Percentiles rank a stretch among this genome's conserved stretches.
Evolutionary conservation across 805 yeast species (phyloP).

Genomic region (Nakazawaea laoshanensis): DNA sequence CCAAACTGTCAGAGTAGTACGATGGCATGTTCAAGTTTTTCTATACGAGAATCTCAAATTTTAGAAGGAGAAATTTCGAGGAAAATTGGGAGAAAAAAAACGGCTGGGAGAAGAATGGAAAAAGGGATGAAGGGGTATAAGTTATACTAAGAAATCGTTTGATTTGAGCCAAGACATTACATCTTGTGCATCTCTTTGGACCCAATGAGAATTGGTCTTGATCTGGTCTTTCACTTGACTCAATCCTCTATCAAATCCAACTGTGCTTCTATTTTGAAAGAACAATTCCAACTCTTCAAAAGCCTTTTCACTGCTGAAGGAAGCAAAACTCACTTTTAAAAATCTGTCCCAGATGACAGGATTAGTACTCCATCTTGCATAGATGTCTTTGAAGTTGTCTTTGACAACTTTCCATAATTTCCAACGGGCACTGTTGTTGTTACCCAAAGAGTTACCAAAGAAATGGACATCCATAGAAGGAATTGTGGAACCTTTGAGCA

Average conservation of each 20-base stretch:
- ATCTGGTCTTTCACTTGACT: constrained; percentile 50
- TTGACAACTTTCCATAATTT: constrained; percentile 42
- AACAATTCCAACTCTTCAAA: constrained; percentile 29
- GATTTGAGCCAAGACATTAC: constrained; percentile 36
- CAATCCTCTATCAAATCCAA: constrained; percentile 51
- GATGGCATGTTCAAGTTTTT: too few species aligned
- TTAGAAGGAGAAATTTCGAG: too few species aligned
- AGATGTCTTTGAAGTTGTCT: constrained; percentile 35
- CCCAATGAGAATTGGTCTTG: constrained; percentile 42
- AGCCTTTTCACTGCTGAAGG: constrained; percentile 28
- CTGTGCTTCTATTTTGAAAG: constrained; percentile 36
- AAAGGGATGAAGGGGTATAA: too few species aligned
- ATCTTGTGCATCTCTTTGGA: constrained; percentile 29
- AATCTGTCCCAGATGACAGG: constrained; percentile 45
- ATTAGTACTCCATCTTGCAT: constrained; percentile 35
- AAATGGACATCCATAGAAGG: constrained; percentile 55
- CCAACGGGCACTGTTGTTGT: constrained; percentile 33
- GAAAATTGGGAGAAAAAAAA: too few species aligned
- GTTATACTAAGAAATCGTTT: background rate
- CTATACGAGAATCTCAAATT: too few species aligned
- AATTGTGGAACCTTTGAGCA: constrained; percentile 34
- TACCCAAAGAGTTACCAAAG: constrained; percentile 36
- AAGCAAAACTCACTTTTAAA: constrained; percentile 21
- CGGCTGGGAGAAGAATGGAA: too few species aligned
- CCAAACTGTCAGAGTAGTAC: constrained; percentile 61